Base-by-base conservation (phyloP, 1,139 yeast genomes). In the Zygoascus sp. region DNA sequence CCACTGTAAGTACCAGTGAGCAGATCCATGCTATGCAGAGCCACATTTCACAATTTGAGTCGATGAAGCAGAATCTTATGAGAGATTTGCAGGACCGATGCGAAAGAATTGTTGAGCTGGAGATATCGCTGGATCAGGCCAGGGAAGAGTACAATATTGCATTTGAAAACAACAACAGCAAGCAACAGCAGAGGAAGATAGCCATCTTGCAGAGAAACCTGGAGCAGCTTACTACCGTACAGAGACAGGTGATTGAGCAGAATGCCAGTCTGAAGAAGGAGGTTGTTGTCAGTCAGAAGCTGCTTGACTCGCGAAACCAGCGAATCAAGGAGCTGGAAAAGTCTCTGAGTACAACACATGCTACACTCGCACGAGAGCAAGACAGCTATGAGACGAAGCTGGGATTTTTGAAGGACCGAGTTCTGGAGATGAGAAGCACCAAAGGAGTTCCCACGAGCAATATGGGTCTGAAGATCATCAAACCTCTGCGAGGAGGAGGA, bases 401-500 rank as follows among this genome's bases (percentile, higher is more conserved):
- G 39, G 45, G 68, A 22, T 62, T 68, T 41, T 64, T 78, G 34
- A 69, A 73, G 50, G 71, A 69, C 45, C 68, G 77, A 52, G 61
- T 77, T 48, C 60, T 62, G 15, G 58, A 59, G 9, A 60, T 53
- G 13, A 40, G 49, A 22, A 42, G 34, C 23, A 32, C 8, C 5
- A 41, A 39, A 21, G 35, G 37, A 15, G 54, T 51, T 13, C 58
- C 53, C 10, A 27, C 40, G 4, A 44, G 28, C 15, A 34, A 25
- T n/a, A 45, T 39, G 19, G 42, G 44, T 10, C 40, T 44, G 20
- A 56, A 80, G 50, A 82, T 83, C 19, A 80, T 83, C 36, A 81
- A 80, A 61, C 90, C 92, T 1, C 61, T 82, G 50, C 69, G 84
- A 44, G 86, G 86, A 1, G 83, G 83, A 3, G 54, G 52, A 1